These are phyloP conservation scores for Puccinia polysora DNA, from an alignment of 1,284 basidiomycete genomes.

Conservation along the genomic window DNA sequence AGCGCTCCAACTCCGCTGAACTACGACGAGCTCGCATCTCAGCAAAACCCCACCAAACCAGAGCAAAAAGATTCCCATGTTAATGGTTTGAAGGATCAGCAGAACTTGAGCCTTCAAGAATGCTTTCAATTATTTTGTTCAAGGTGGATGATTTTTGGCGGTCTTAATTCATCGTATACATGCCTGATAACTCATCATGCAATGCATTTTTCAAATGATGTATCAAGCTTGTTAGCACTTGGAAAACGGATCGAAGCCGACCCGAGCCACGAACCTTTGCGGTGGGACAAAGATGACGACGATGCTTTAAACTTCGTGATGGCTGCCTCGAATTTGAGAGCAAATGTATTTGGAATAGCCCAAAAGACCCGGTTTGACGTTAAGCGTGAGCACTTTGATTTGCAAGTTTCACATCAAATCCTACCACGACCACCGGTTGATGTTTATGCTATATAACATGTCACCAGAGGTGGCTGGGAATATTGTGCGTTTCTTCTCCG, in stretches of 20 bases:
- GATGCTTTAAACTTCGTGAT: conserved; percentile 96
- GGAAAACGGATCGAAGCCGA: conserved; percentile 68
- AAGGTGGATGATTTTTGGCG: too few species aligned
- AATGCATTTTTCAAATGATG: not conserved
- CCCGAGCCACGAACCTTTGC: conserved; percentile 64
- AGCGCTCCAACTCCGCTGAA: conserved; percentile 77
- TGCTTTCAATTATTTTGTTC: conserved; percentile 41
- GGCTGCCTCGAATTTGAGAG: conserved; percentile 85
- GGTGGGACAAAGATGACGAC: conserved; percentile 97
- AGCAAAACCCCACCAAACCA: conserved; percentile 56
- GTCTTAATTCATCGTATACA: too few species aligned
- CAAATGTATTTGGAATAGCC: conserved; percentile 80
- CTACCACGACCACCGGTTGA: not conserved
- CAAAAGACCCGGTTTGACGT: conserved; percentile 91
- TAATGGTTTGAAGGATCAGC: conserved; percentile 37
- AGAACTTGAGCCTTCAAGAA: conserved; percentile 15
- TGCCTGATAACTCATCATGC: too few species aligned
- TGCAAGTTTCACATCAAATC: conserved; percentile 34
- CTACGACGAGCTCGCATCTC: conserved; percentile 66
- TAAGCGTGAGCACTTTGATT: conserved; percentile 63
- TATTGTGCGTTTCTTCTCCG: conserved; percentile 57
- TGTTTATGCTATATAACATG: not conserved
- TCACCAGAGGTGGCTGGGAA: conserved; percentile 95
- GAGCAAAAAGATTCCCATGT: not conserved
- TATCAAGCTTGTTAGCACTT: conserved; percentile 67